phyloP scores from a whole-genome alignment of 768 basidiomycete genomes.

The Tubosaeta brunneosetosa region DNA sequence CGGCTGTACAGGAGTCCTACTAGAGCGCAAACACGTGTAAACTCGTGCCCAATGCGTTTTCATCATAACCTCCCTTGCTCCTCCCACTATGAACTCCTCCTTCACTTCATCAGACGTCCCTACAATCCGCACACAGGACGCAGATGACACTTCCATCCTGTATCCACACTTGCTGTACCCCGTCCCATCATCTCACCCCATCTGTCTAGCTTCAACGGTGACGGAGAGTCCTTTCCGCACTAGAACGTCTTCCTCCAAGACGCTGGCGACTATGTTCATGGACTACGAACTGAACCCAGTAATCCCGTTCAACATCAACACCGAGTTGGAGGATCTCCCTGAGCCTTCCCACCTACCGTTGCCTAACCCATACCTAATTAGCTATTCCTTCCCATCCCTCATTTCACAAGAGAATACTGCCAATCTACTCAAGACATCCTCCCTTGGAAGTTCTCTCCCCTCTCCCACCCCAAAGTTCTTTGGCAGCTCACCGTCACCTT shows the following conservation, averaged over 20 bases:
- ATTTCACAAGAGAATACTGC: constrained; percentile 12
- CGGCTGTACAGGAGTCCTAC: too few relatives aligned
- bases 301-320: neutral
- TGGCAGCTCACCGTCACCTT: constrained; percentile 21
- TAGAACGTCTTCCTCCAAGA: neutral
- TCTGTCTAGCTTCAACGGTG: constrained; percentile 7
- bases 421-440: constrained; percentile 8
- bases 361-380: constrained; percentile 3
- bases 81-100: constrained; percentile 7
- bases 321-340: constrained; percentile 16
- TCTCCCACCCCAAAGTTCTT: constrained; percentile 27
- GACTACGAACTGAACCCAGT: too few relatives aligned
- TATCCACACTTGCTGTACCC: constrained; percentile 11
- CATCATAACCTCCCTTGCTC: neutral
- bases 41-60: too few relatives aligned
- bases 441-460: constrained; percentile 12
- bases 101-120: constrained; percentile 7
- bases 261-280: too few relatives aligned
- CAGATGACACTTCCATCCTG: constrained; percentile 12
- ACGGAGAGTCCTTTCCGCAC: neutral
- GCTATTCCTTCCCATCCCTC: constrained; percentile 4
- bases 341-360: constrained; percentile 13
- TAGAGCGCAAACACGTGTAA: too few relatives aligned
- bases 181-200: constrained; percentile 8
- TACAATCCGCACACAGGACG: constrained; percentile 12